Evolutionary conservation across 371 early-diverging fungal genomes (phyloP).

Genomic region (Syncephalastrum sp.): DNA sequence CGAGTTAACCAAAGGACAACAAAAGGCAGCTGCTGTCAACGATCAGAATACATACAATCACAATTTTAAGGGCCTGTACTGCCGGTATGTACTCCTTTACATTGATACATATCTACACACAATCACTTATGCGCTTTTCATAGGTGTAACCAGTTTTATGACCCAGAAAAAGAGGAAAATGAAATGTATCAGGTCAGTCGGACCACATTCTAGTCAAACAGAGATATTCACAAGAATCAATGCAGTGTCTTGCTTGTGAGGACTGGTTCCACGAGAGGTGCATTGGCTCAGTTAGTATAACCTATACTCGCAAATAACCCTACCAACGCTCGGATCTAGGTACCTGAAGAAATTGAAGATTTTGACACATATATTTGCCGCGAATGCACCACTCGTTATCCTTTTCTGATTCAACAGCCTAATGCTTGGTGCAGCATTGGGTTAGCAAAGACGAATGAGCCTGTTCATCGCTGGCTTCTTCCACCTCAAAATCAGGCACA

Average conservation of each 20-base stretch:
- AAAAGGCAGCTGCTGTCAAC: slow-evolving; percentile 44
- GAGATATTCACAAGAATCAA: not conserved
- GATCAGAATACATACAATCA: slow-evolving; percentile 73
- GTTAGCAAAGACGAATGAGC: slow-evolving; percentile 16
- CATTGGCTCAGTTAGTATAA: slow-evolving; percentile 60
- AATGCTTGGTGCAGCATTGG: slow-evolving; percentile 54
- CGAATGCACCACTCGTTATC: slow-evolving; percentile 62
- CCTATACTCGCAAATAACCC: not conserved
- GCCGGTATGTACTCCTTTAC: slow-evolving; percentile 50
- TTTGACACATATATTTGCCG: slow-evolving; percentile 85
- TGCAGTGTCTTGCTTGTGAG: slow-evolving; percentile 78
- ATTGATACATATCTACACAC: not conserved
- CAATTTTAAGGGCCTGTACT: slow-evolving; percentile 80
- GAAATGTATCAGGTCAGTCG: slow-evolving; percentile 69
- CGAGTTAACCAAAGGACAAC: slow-evolving; percentile 28
- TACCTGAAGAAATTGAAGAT: slow-evolving; percentile 60
- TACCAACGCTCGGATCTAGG: slow-evolving; percentile 21
- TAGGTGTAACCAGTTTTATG: slow-evolving; percentile 73
- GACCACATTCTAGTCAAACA: not conserved
- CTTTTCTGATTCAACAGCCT: slow-evolving; percentile 54
- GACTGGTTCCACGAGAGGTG: slow-evolving; percentile 89
- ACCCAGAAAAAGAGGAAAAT: slow-evolving; percentile 69
- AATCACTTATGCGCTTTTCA: not conserved
- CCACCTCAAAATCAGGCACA: not conserved
- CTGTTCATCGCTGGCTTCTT: slow-evolving; percentile 27